Evolutionary conservation across 2,329 filamentous ascomycete species (phyloP), one percentile per base, ranked within the genome.

Genomic region (Aspergillaceae sp.): DNA sequence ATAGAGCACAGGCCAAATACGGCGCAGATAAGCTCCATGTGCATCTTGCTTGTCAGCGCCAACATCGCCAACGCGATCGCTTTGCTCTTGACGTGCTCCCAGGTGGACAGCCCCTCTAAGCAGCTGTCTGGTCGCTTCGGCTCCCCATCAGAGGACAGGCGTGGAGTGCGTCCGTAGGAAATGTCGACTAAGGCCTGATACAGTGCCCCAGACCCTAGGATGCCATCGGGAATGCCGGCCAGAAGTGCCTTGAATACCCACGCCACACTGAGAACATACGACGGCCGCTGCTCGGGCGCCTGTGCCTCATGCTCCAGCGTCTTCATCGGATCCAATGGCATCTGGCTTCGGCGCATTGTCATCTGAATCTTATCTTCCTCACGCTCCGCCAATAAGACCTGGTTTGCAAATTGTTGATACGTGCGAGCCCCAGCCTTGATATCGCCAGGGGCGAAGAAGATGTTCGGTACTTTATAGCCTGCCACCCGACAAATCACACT

Each of bases 401-500:
- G 66, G 26, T 51, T 49, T 9, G 69, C 67, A 53, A 66, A 71
- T 42, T 67, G 56, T 35, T 68, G 57, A 51, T 72, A 72, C 29
- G 67, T 52, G n/a, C 56, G 58, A 19, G 50, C 56, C 4, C 65
- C 66, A 8, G 55, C 54, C 37, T 59, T 60, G 9, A 61, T n/a
- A 43, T 70, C 58, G 11, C 66, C 67, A 4, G 56, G 47, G 9
- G 67, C 58, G 10, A 59, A 48, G 42, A 71, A 70, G 7, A 71
- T 48, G 45, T 58, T 57, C 36, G 50, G 62, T 42, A 56, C 40
- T 11, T 19, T 19, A 19, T 19, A 19, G 19, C 19, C 19, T 19
- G 19, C 19, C 19, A 19, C 19, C 19, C 19, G 19, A 19, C 19
- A 19, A 19, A 19, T 19, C 19, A 19, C 19, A 19, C 19, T 19